Conservation (phyloP, 176 grass and related monocot species). For the Tuctoria greenei region DNA sequence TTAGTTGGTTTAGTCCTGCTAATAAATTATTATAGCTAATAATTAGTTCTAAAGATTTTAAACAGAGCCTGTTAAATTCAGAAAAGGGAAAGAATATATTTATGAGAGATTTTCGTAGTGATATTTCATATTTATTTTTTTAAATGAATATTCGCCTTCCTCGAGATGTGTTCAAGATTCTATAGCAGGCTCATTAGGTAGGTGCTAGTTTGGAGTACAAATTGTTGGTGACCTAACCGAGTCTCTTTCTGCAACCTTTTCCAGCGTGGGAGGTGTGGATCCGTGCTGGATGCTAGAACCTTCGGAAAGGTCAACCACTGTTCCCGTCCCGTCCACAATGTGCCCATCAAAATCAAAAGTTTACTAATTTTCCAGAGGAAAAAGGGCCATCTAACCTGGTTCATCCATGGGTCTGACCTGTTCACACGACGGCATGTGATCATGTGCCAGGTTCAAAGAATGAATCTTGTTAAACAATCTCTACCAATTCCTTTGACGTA, state of each 20-base stretch:
- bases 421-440: background rate
- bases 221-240: background rate
- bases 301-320: conserved; percentile 21
- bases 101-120: too few relatives aligned
- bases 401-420: background rate
- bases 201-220: background rate
- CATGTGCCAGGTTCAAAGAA: background rate
- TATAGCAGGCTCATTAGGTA: too few relatives aligned
- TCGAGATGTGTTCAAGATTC: too few relatives aligned
- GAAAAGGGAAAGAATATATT: too few relatives aligned
- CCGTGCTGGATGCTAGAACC: background rate
- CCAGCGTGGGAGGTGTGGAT: background rate
- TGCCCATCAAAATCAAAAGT: background rate
- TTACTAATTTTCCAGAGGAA: background rate
- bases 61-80: too few relatives aligned
- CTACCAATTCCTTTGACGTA: background rate
- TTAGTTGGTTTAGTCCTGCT: too few relatives aligned
- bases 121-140: too few relatives aligned
- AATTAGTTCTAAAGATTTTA: too few relatives aligned
- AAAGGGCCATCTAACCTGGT: background rate
- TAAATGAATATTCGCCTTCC: too few relatives aligned
- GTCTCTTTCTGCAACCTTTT: background rate
- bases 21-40: too few relatives aligned
- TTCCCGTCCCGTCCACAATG: background rate
- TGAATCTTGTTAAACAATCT: background rate